phyloP scores from a whole-genome alignment of 345 rosid species.

The Durio zibethinus region DNA sequence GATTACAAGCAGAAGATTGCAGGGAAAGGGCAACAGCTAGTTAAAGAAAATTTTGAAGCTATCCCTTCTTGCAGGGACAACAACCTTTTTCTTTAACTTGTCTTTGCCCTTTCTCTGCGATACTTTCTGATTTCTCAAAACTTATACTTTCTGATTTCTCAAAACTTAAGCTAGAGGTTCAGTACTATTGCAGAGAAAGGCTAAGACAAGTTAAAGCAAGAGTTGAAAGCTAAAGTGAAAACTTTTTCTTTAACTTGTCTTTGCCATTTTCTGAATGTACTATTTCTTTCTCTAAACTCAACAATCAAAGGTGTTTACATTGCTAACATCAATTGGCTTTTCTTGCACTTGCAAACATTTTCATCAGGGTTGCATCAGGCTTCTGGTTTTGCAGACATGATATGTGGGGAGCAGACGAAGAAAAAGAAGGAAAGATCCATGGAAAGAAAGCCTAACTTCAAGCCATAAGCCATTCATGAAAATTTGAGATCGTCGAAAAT shows the following conservation, averaged over 20 bases:
- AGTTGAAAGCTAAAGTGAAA: neutral
- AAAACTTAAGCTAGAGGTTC: neutral
- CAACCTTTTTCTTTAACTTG: conserved; percentile 3
- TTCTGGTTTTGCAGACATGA: neutral
- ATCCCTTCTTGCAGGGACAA: neutral
- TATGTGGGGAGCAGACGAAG: neutral
- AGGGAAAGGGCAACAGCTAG: neutral
- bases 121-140: neutral
- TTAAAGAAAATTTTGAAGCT: neutral
- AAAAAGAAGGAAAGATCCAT: neutral
- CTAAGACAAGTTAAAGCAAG: neutral
- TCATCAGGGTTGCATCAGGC: neutral
- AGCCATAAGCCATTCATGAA: neutral
- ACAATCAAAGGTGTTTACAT: no score
- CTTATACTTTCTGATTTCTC: no score
- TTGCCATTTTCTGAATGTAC: no score
- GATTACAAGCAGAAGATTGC: neutral
- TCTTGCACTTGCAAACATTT: no score
- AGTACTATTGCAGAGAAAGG: neutral
- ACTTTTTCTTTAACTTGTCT: no score
- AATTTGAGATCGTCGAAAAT: no score
- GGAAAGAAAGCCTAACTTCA: neutral
- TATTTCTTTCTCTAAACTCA: no score
- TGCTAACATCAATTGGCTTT: neutral
- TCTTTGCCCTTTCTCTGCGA: neutral